Evolutionary conservation across 805 yeast species (phyloP), one percentile per base, ranked within the genome.

Genomic region (Yarrowia divulgata): DNA sequence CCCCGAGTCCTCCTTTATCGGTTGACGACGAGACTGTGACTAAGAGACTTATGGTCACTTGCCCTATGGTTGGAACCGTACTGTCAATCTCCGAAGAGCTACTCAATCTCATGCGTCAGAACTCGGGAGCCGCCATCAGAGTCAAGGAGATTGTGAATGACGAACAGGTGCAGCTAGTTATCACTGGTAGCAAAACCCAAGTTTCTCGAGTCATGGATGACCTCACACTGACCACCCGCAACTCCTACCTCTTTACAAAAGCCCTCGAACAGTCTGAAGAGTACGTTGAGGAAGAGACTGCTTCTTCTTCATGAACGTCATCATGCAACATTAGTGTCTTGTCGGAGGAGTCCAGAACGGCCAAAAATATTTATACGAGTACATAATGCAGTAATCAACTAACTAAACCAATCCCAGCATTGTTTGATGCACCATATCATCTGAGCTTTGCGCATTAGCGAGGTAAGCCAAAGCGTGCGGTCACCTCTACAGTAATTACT

Each of bases 41-140:
- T 3, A 55, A 55, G 19, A n/a, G 35, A 23, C 62, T 55, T 2
- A 23, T 55, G 46, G 62, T 55, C 4, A 40, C 62, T 3, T 23
- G 37, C 16, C 62, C 62, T 2, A 55, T 55, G 62, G 16, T 55
- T 4, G 62, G 62, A 14, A 40, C 46, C 1, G 46, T 39, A 0
- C 14, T 55, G 12, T 23, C 62, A 1, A 5, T 55, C 7, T 39
- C 62, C 13, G 62, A 55, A 7, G 62, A 55, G 35, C 46, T 55
- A 12, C 35, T 55, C 35, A 55, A 55, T 13, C 18, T 55, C 16
- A 39, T 55, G 35, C 62, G 62, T 37, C 62, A 55, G 16, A 55
- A 40, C 37, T 55, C 62, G 4, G 62, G 62, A 40, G 62, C 62
- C 19, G 62, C 62, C 3, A 40, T 55, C 13, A 6, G 62, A 18